These are phyloP conservation scores for Chlamydomonas incerta DNA, from an alignment of 139 green algal species.

Conservation along the genomic window DNA sequence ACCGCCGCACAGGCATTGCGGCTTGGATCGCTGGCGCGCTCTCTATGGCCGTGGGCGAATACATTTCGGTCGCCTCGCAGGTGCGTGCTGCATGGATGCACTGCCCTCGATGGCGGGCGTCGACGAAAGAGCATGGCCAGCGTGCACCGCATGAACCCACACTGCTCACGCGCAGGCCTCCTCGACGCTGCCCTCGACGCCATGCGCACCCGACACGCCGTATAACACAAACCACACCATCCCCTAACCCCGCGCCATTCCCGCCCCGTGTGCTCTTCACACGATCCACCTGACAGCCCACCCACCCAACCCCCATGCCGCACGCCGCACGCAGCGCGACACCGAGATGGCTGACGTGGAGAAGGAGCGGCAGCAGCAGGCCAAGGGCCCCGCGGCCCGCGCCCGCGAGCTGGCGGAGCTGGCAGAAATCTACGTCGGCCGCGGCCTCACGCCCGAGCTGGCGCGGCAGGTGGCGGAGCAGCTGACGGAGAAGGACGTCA, in stretches of 20 bases:
- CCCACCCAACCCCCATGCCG: too few relatives aligned
- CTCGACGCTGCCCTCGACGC: too few relatives aligned
- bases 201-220: too few relatives aligned
- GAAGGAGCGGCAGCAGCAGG: slow-evolving; percentile 79
- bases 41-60: slow-evolving; percentile 71
- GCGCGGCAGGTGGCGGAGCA: slow-evolving; percentile 71
- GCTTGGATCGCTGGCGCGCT: slow-evolving; percentile 78
- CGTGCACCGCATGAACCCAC: too few relatives aligned
- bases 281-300: too few relatives aligned
- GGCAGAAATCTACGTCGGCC: slow-evolving; percentile 73
- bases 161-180: too few relatives aligned
- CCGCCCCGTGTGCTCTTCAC: too few relatives aligned
- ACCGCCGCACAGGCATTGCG: slow-evolving; percentile 74
- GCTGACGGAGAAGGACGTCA: slow-evolving; percentile 76
- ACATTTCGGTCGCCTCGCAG: slow-evolving; percentile 72
- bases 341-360: slow-evolving; percentile 85
- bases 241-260: too few relatives aligned
- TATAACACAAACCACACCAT: too few relatives aligned
- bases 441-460: slow-evolving; percentile 74
- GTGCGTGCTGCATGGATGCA: too few relatives aligned
- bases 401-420: slow-evolving; percentile 81
- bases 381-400: slow-evolving; percentile 66
- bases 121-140: too few relatives aligned
- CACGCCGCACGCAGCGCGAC: slow-evolving; percentile 53
- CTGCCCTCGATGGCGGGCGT: too few relatives aligned